phyloP scores from a whole-genome alignment of 2,329 filamentous ascomycete species.

The Chaetomium globosum region DNA sequence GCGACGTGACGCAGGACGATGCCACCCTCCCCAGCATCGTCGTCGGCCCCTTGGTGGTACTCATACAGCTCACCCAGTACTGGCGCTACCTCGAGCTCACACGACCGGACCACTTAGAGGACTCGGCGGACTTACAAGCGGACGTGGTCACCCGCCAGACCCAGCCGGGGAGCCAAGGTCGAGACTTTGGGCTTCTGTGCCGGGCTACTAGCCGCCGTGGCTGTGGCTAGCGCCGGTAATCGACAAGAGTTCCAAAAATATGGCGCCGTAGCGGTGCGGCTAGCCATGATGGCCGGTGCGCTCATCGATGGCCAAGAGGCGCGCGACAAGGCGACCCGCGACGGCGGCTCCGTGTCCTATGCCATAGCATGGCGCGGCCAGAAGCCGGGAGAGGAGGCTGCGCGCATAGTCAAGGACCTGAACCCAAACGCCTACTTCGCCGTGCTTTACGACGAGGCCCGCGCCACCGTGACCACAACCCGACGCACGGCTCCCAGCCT shows the following conservation, averaged over 20 bases:
- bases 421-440: conserved; percentile 43
- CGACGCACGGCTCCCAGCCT: conserved; percentile 30
- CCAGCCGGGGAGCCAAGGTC: too few relatives aligned
- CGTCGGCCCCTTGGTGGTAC: conserved; percentile 1
- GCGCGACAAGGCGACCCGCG: conserved; percentile 13
- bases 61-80: conserved; percentile 5
- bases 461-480: conserved; percentile 44
- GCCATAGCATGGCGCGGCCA: conserved; percentile 34
- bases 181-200: conserved; percentile 44
- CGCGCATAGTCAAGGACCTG: conserved; percentile 28
- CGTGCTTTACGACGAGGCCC: conserved; percentile 43
- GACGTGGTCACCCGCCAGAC: too few relatives aligned
- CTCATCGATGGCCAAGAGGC: conserved; percentile 44
- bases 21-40: background rate
- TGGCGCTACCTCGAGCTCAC: conserved; percentile 11
- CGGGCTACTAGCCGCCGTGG: conserved; percentile 45
- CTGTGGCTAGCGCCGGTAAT: conserved; percentile 41
- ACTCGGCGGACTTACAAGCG: too few relatives aligned
- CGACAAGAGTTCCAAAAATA: conserved; percentile 40
- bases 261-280: conserved; percentile 44
- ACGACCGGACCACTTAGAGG: conserved; percentile 4
- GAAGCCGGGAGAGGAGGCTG: conserved; percentile 31
- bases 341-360: conserved; percentile 37
- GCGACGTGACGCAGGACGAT: background rate
- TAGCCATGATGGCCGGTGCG: conserved; percentile 46